A percentile compares a stretch with the other conserved stretches of the same genome.
phyloP scores from a whole-genome alignment of 192 early-diverging fungal genomes.

The Coemansia biformis region DNA sequence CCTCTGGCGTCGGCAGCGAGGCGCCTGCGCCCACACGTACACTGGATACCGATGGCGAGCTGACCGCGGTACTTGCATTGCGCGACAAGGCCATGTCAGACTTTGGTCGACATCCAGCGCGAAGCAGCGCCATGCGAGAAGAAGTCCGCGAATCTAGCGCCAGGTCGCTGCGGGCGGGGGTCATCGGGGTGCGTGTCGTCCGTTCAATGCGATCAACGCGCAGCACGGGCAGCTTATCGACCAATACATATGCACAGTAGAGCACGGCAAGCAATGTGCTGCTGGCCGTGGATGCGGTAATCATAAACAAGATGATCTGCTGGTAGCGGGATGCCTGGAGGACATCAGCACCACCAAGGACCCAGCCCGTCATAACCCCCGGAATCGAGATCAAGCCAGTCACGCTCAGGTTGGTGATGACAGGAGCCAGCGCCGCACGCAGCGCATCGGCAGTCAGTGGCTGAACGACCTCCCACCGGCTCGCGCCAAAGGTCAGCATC shows the following conservation, averaged over 20 bases:
- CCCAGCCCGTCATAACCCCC: slow-evolving; percentile 83
- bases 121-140: slow-evolving; percentile 10
- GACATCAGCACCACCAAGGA: slow-evolving; percentile 76
- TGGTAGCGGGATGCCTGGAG: slow-evolving; percentile 77
- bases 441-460: slow-evolving; percentile 71
- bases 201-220: slow-evolving; percentile 21
- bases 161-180: too few species aligned
- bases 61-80: slow-evolving; percentile 3
- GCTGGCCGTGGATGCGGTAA: slow-evolving; percentile 66
- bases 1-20: too few species aligned
- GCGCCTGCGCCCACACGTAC: too few species aligned
- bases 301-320: slow-evolving; percentile 84
- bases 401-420: slow-evolving; percentile 74
- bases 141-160: background rate
- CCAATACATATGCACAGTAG: slow-evolving; percentile 36
- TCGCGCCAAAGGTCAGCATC: slow-evolving; percentile 67
- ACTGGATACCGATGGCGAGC: slow-evolving; percentile 1
- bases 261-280: slow-evolving; percentile 52
- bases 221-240: slow-evolving; percentile 27
- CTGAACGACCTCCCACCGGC: slow-evolving; percentile 72
- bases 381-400: slow-evolving; percentile 85
- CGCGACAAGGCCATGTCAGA: slow-evolving; percentile 19
- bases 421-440: slow-evolving; percentile 69
- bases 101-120: slow-evolving; percentile 15
- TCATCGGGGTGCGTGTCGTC: background rate